Evolutionary conservation across 2,329 filamentous ascomycete genomes (phyloP).

Genomic region (Plenodomus biglobosus): DNA sequence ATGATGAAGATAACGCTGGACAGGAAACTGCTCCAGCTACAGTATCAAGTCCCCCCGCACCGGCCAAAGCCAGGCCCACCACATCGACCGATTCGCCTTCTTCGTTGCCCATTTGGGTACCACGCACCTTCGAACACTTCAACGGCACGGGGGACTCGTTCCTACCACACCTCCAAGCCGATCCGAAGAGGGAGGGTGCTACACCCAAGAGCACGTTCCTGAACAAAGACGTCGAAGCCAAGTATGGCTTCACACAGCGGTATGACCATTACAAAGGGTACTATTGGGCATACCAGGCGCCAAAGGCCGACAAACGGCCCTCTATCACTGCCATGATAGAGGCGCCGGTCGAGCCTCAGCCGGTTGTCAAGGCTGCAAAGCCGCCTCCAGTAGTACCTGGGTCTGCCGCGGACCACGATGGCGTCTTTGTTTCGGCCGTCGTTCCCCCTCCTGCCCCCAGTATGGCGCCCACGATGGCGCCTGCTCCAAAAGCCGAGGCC

Average conservation of each 20-base stretch:
- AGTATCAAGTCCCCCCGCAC: too few species aligned
- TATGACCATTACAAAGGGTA: not conserved
- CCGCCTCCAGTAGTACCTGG: not conserved
- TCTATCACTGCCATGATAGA: not conserved
- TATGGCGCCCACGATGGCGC: not conserved
- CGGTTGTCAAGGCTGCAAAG: not conserved
- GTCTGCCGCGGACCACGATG: too few species aligned
- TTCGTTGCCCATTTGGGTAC: not conserved
- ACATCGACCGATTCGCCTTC: not conserved
- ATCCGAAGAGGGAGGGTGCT: not conserved
- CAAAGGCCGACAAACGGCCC: not conserved
- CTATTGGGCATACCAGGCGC: not conserved
- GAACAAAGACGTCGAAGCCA: not conserved
- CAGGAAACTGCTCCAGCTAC: too few species aligned
- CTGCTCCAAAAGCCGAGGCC: not conserved
- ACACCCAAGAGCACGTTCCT: not conserved
- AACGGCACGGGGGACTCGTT: slow-evolving; percentile 6
- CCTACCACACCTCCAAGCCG: not conserved
- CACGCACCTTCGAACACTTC: slow-evolving; percentile 2
- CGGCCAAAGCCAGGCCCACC: not conserved
- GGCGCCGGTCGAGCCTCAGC: not conserved
- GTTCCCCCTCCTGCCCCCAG: not conserved
- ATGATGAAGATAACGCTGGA: too few species aligned
- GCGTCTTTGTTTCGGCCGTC: not conserved
- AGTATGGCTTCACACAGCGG: not conserved